Evolutionary conservation across 2,329 filamentous ascomycete genomes (phyloP), one percentile per base, ranked within the genome.

Genomic region (Neofusicoccum umdonicola): DNA sequence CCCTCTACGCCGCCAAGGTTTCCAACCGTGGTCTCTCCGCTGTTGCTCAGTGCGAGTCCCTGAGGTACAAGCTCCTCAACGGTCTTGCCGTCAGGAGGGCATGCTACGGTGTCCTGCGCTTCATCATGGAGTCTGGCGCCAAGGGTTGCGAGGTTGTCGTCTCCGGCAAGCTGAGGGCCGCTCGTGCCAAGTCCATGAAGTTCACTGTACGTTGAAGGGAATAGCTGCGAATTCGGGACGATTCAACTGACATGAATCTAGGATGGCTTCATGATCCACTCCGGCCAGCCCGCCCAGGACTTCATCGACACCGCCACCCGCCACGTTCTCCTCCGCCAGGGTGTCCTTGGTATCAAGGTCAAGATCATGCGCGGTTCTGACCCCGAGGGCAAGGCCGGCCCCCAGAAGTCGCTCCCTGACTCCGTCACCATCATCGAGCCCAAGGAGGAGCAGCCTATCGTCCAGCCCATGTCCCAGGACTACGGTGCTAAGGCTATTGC

Each of bases 221-320:
- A 31, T 9, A 19, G 19, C 11, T 41, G 1, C 37, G 35, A 35
- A 17, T 45, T 19, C 15, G 41, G 31, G 2, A 47, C 8, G 12
- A 5, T 3, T 62, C 64, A 66, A 68, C 76, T 66, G 74, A 67
- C 42, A 19, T 13, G 1, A 47, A 17, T 65, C 31, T 70, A 88
- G 87, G 88, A 99, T 84, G 95, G 95, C 82, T 99, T 99, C 92
- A 99, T 99, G 95, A 99, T 99, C 85, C 95, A 99, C 92, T 99
- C 95, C 78, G 95, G 95, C 85, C 95, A 99, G 84, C 95, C 95
- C 79, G 95, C 94, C 79, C 94, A 96, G 85, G 95, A 99, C 86
- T 99, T 99, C 87, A 99, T 99, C 82, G 95, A 99, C 88, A 88
- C 85, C 78, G 96, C 96, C 76, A 98, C 95, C 79, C 95, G 95